Base-by-base conservation (phyloP, 306 rosid genomes). In the Corylus heterophylla region DNA sequence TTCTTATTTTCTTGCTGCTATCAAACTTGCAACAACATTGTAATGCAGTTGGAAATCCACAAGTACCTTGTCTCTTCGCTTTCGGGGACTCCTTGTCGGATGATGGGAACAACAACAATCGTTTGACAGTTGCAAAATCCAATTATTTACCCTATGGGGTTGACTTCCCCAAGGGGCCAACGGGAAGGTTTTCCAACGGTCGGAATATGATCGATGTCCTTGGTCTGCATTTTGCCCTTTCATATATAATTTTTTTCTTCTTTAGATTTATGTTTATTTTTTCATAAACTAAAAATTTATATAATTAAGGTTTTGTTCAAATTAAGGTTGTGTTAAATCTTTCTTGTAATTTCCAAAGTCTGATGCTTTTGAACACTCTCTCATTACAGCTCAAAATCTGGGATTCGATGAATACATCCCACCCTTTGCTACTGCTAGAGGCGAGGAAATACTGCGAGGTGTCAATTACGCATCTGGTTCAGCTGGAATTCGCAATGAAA, bases 41-140 rank as follows among this genome's bases (percentile, higher is more conserved):
- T 31, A 31, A 49, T 56, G 12, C 18, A 0, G 18, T 45, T 45
- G 75, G 56, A 8, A 6, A 42, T 12, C 69, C 42, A 37, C 79
- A 66, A 64, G 56, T 73, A 1, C 82, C 82, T 77, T 82, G 85
- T 52, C 52, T 63, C 18, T 82, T 82, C 71, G 44, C 55, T 13
- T 77, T 82, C 44, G 85, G 85, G 18, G 82, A 82, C 50, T 82
- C 85, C 2, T 6, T 77, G 12, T 29, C 72, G 11, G 85, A 82
- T 12, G 63, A 37, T 66, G 85, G 85, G 7, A 82, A 82, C 17
- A 82, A 82, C 25, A 82, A 82, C 72, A 0, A 2, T 35, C 78
- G 63, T 48, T 0, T 0, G 13, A 82, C 85, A 2, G 4, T 0
- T 4, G 76, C 82, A 8, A 82, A 82, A 42, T 70, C 14, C 27